phyloP scores from a whole-genome alignment of 805 yeast species.

The Candida succiphila region DNA sequence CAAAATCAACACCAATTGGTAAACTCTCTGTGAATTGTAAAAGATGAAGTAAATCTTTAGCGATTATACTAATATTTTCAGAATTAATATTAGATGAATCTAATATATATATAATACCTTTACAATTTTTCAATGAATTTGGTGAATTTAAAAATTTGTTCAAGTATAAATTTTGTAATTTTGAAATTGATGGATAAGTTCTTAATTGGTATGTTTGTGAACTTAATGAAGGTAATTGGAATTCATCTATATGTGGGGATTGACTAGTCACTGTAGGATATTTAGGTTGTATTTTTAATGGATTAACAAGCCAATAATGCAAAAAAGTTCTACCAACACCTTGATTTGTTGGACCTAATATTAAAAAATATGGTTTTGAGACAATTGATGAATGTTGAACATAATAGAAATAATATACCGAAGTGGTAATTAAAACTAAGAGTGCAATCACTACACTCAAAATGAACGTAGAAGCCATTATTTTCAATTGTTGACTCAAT shows the following conservation, averaged over 20 bases:
- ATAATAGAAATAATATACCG: conserved; percentile 5
- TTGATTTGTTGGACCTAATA: conserved; percentile 12
- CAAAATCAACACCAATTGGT: conserved; percentile 62
- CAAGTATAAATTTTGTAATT: conserved; percentile 48
- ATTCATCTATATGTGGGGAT: conserved; percentile 31
- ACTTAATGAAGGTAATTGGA: conserved; percentile 26
- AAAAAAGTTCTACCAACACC: conserved; percentile 15
- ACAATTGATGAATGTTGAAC: background rate
- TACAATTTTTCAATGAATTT: conserved; percentile 30
- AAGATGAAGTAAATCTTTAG: conserved; percentile 48
- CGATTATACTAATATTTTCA: conserved; percentile 39
- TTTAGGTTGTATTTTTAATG: background rate
- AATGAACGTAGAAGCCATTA: conserved; percentile 2
- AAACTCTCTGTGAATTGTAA: conserved; percentile 50
- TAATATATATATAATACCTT: conserved; percentile 67
- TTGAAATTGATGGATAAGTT: conserved; percentile 87
- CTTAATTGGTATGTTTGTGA: conserved; percentile 38
- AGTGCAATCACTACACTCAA: conserved; percentile 7
- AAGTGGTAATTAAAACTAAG: conserved; percentile 8
- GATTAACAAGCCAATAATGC: conserved; percentile 9
- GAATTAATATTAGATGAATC: conserved; percentile 57
- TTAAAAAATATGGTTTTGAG: conserved; percentile 8
- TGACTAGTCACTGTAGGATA: conserved; percentile 40
- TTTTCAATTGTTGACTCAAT: background rate
- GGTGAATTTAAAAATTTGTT: conserved; percentile 32